Percentiles rank a stretch among this genome's conserved stretches.
phyloP scores from a whole-genome alignment of 2,329 filamentous ascomycete species.

The Atkinsonella hypoxylon region DNA sequence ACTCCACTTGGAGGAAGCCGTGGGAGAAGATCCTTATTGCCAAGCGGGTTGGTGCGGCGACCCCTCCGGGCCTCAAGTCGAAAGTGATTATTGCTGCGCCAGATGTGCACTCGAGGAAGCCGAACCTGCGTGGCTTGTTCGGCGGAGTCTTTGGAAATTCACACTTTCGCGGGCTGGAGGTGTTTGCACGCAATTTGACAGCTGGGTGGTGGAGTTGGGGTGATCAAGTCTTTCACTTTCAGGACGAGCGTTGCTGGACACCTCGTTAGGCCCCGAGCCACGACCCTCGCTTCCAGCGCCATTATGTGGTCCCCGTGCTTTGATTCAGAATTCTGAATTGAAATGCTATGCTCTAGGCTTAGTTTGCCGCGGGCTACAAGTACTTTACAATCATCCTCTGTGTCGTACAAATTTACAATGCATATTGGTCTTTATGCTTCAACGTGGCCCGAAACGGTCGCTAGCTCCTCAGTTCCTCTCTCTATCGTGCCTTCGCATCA shows the following conservation, averaged over 20 bases:
- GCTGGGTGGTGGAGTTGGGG: slow-evolving; percentile 73
- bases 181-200: slow-evolving; percentile 65
- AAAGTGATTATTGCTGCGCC: slow-evolving; percentile 59
- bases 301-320: too few relatives aligned
- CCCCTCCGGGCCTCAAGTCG: slow-evolving; percentile 14
- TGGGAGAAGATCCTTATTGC: slow-evolving; percentile 64
- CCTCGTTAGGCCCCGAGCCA: not conserved
- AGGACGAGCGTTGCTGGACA: slow-evolving; percentile 42
- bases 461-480: too few relatives aligned
- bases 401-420: slow-evolving; percentile 14
- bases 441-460: too few relatives aligned
- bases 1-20: slow-evolving; percentile 57
- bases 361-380: slow-evolving; percentile 4
- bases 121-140: slow-evolving; percentile 53
- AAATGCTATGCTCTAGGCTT: not conserved
- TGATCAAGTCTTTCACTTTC: slow-evolving; percentile 59
- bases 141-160: slow-evolving; percentile 35
- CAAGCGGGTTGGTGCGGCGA: slow-evolving; percentile 24
- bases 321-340: not conserved
- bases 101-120: slow-evolving; percentile 69
- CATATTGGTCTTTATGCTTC: not conserved
- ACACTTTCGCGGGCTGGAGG: slow-evolving; percentile 51
- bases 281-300: not conserved
- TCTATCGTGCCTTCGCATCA: too few relatives aligned
- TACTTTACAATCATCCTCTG: slow-evolving; percentile 21